Percentiles rank a stretch among this genome's conserved stretches.
phyloP scores from a whole-genome alignment of 2,329 filamentous ascomycete genomes.

The Diaporthe velutina region DNA sequence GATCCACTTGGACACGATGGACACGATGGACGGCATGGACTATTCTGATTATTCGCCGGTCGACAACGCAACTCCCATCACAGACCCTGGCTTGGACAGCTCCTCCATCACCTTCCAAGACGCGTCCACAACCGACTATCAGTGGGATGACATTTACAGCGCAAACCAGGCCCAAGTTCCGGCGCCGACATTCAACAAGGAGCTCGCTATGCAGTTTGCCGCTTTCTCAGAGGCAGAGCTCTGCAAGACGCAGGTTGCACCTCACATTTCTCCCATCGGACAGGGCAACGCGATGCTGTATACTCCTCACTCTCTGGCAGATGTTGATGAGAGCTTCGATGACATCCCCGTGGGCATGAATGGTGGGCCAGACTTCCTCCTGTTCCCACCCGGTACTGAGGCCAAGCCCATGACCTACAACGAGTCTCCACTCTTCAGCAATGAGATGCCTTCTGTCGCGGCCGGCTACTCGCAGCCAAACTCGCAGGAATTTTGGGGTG shows the following conservation, averaged over 20 bases:
- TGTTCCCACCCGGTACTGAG: conserved; percentile 63
- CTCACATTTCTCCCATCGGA: conserved; percentile 77
- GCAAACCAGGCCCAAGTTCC: conserved; percentile 49
- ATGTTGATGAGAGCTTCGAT: conserved; percentile 76
- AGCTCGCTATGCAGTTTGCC: conserved; percentile 57
- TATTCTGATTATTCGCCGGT: conserved; percentile 54
- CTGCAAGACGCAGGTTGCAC: conserved; percentile 54
- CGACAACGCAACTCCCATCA: conserved; percentile 63
- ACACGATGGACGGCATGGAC: conserved; percentile 43
- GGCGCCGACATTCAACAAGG: conserved; percentile 65
- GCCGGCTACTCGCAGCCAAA: conserved; percentile 65
- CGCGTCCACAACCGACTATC: conserved; percentile 65
- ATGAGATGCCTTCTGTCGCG: conserved; percentile 63
- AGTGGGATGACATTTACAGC: conserved; percentile 74
- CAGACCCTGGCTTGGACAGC: conserved; percentile 53
- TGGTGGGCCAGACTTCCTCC: conserved; percentile 71
- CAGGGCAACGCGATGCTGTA: conserved; percentile 78
- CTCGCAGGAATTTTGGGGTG: conserved; percentile 64
- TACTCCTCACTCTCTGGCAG: conserved; percentile 72
- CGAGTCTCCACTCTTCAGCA: conserved; percentile 56
- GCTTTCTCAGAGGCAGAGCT: conserved; percentile 54
- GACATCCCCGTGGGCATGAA: conserved; percentile 60
- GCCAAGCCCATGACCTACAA: conserved; percentile 58
- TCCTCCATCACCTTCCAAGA: conserved; percentile 72
- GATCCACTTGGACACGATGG: conserved; percentile 54